Evolutionary conservation across 129 eudicot species (phyloP), one percentile per base, ranked within the genome.

Genomic region (Deinandra increscens): DNA sequence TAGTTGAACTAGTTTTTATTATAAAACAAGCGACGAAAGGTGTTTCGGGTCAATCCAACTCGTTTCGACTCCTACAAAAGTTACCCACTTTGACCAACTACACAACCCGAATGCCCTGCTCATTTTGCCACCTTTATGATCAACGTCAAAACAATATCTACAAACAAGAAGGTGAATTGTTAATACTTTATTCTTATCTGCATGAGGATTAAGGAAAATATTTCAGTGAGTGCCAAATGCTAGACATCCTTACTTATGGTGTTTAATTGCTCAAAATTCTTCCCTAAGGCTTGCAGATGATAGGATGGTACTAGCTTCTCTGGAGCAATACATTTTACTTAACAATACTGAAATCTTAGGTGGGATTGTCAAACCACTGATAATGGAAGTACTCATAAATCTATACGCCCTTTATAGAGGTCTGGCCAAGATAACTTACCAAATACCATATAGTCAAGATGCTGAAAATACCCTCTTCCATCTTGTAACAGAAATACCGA

Each of bases 251-350:
- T 68, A 18, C 17, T 26, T 33, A 4, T 60, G 18, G 61, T 53
- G 39, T 37, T 66, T 64, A 64, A 69, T 80, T 72, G 63, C 51
- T 37, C 29, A 59, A 44, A 44, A 41, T 38, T 19, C 49, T 31
- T 56, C 39, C 64, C 53, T 10, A 74, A 94, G 99, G 88, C 79
- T 94, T 80, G 96, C 97, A 70, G 97, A 89, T 79, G 92, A 85
- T 66, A 85, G 86, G 82, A 74, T 85, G 84, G 90, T 94, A 38
- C 75, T 94, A 61, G 89, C 99, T 75, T 94, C 99, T 63, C 68
- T 94, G 80, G 99, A 94, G 86, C 99, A 94, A 73, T 94, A 83
- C 77, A 83, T 89, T 67, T 69, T 94, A 68, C 88, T 85, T 58
- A 87, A 94, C 68, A 79, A 76, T 70, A 77, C 75, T 15, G 83